Conservation (phyloP, 495 filamentous ascomycete genomes). For the Hypomontagnella submonticulosa region DNA sequence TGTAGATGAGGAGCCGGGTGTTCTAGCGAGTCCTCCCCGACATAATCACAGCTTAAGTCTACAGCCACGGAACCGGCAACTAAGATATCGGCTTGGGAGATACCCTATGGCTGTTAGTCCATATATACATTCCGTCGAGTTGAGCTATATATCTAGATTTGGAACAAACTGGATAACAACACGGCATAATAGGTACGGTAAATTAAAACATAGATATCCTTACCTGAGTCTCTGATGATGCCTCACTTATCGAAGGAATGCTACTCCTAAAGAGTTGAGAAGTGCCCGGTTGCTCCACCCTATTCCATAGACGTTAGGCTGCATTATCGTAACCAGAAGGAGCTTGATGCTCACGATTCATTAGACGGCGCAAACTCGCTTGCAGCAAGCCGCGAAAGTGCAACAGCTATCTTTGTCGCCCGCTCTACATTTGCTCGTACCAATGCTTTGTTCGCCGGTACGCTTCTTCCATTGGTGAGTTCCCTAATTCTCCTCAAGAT, state of each 20-base stretch:
- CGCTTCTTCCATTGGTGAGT: slow-evolving; percentile 76
- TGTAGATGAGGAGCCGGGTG: slow-evolving; percentile 65
- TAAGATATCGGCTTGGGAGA: slow-evolving; percentile 68
- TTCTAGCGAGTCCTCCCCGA: slow-evolving; percentile 52
- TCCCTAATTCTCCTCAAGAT: slow-evolving; percentile 84
- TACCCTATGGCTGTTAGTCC: slow-evolving; percentile 39
- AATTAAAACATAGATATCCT: slow-evolving; percentile 30
- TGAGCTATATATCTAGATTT: neutral
- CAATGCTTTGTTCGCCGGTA: slow-evolving; percentile 79
- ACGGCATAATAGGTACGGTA: neutral
- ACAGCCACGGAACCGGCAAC: slow-evolving; percentile 91
- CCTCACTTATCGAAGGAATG: slow-evolving; percentile 25
- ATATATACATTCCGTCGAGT: slow-evolving; percentile 1
- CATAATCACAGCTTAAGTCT: slow-evolving; percentile 85
- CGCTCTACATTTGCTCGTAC: slow-evolving; percentile 82
- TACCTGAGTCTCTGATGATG: slow-evolving; percentile 35
- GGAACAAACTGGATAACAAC: neutral
- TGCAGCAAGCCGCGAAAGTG: slow-evolving; percentile 69
- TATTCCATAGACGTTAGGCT: slow-evolving; percentile 39
- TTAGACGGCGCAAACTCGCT: slow-evolving; percentile 21
- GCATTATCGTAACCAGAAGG: slow-evolving; percentile 6
- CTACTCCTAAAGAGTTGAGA: slow-evolving; percentile 18
- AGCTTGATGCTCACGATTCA: slow-evolving; percentile 45
- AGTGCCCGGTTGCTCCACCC: slow-evolving; percentile 34
- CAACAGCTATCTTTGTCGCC: slow-evolving; percentile 81